Conservation (phyloP, 352 stramenopile genomes). For the Peronospora farinosa region DNA sequence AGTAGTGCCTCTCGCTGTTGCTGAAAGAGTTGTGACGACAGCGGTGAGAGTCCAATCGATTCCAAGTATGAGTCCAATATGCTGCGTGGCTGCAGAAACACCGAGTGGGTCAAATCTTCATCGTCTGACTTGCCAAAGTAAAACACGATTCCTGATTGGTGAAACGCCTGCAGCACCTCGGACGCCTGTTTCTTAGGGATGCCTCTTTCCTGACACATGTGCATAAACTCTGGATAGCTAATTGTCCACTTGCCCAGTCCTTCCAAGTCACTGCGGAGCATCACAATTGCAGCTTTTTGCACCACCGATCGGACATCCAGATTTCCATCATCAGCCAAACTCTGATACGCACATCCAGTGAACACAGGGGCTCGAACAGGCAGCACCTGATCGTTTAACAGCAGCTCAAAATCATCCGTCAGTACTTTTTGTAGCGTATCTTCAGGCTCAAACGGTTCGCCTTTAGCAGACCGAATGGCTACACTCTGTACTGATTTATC, state of each 20-base stretch:
- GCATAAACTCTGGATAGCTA: constrained; percentile 57
- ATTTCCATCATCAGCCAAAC: constrained; percentile 63
- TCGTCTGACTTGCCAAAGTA: constrained; percentile 74
- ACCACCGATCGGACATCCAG: constrained; percentile 71
- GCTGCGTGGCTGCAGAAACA: constrained; percentile 77
- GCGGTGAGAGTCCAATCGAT: constrained; percentile 62
- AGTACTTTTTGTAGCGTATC: constrained; percentile 64
- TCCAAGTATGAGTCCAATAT: constrained; percentile 75
- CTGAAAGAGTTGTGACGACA: constrained; percentile 62
- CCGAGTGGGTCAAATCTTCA: constrained; percentile 61
- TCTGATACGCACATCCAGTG: constrained; percentile 65
- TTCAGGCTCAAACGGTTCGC: constrained; percentile 49
- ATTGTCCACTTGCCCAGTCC: constrained; percentile 77
- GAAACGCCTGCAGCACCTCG: constrained; percentile 69
- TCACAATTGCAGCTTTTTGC: constrained; percentile 76
- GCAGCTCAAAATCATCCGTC: constrained; percentile 76
- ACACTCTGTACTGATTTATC: constrained; percentile 68
- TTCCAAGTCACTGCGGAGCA: constrained; percentile 64
- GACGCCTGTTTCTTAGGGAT: constrained; percentile 81
- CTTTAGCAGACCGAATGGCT: constrained; percentile 52
- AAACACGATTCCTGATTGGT: constrained; percentile 71
- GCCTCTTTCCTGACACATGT: constrained; percentile 60
- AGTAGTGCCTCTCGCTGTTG: constrained; percentile 58
- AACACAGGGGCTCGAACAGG: constrained; percentile 68
- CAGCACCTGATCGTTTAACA: constrained; percentile 75